Conservation (phyloP, 2,329 filamentous ascomycete species). For the Aspergillus vadensis region DNA sequence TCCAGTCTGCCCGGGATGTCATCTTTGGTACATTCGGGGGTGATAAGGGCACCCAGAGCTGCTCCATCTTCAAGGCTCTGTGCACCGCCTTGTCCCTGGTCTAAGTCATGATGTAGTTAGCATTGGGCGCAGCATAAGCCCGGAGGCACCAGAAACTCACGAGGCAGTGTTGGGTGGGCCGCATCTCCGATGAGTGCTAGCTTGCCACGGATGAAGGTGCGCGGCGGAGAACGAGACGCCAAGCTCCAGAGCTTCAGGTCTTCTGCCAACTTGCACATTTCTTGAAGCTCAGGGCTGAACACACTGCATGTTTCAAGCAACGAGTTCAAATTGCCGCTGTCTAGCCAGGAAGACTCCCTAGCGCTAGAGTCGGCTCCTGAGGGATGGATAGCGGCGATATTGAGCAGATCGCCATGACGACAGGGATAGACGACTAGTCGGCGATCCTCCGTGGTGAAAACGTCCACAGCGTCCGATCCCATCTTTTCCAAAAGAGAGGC, state of each 20-base stretch:
- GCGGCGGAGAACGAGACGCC: conserved; percentile 14
- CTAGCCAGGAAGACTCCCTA: conserved; percentile 11
- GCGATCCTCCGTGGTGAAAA: conserved; percentile 18
- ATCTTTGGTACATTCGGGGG: conserved; percentile 17
- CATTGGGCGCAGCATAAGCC: background rate
- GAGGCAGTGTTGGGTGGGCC: conserved; percentile 24
- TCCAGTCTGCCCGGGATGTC: conserved; percentile 17
- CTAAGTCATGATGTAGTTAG: conserved; percentile 20
- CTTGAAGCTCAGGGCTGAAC: conserved; percentile 16
- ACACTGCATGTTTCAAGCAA: conserved; percentile 11
- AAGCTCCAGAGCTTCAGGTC: conserved; percentile 26
- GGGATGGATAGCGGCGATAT: conserved; percentile 18
- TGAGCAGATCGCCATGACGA: conserved; percentile 16
- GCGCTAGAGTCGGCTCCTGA: background rate
- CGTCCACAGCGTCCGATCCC: conserved; percentile 18
- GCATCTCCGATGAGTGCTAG: conserved; percentile 26
- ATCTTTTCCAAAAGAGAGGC: conserved; percentile 29
- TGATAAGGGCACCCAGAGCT: conserved; percentile 34
- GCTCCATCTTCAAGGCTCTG: conserved; percentile 43
- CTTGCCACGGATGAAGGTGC: conserved; percentile 20
- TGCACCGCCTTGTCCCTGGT: conserved; percentile 44
- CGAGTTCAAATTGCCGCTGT: conserved; percentile 7
- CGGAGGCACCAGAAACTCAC: conserved; percentile 1
- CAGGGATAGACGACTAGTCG: conserved; percentile 32
- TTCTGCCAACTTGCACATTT: conserved; percentile 20